A percentile compares a stretch with the other conserved stretches of the same genome.
Conservation (phyloP, 306 rosid species). For the Arachis stenosperma region DNA sequence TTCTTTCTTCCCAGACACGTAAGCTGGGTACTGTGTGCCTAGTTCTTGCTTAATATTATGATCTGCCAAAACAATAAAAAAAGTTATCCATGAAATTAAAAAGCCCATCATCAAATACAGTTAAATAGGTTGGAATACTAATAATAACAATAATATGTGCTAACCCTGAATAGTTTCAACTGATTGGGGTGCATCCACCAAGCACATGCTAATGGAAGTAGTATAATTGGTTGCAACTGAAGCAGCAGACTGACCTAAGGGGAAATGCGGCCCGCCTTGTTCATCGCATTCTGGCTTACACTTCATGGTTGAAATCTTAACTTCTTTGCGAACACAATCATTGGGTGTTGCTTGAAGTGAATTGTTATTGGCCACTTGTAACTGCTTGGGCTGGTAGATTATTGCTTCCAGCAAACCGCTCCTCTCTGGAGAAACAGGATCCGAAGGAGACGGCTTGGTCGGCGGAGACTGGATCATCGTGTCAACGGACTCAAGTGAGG, state of each 20-base stretch:
- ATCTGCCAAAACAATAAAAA: constrained; percentile 35
- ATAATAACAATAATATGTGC: constrained; percentile 6
- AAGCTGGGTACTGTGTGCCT: constrained; percentile 38
- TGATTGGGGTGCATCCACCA: constrained; percentile 50
- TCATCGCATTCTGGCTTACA: constrained; percentile 49
- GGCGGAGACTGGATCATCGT: constrained; percentile 59
- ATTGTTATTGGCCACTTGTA: constrained; percentile 43
- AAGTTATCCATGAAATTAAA: background rate
- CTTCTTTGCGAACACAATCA: constrained; percentile 41
- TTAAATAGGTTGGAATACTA: background rate
- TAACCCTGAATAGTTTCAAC: constrained; percentile 57
- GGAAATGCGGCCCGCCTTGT: constrained; percentile 48
- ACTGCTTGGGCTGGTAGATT: constrained; percentile 43
- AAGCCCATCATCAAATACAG: background rate
- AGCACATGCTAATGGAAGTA: constrained; percentile 57
- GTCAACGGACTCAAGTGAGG: constrained; percentile 61
- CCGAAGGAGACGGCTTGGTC: constrained; percentile 38
- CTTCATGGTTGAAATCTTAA: constrained; percentile 46
- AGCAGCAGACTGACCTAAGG: constrained; percentile 60
- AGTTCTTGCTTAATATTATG: constrained; percentile 50
- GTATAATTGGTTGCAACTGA: constrained; percentile 55
- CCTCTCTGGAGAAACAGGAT: constrained; percentile 48
- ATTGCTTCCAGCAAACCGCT: constrained; percentile 64
- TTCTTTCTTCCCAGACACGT: background rate
- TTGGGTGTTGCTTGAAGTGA: constrained; percentile 43